A percentile compares a stretch with the other conserved stretches of the same genome.
Evolutionary conservation across 805 yeast genomes (phyloP).

Genomic region (Wickerhamiella parazyma): DNA sequence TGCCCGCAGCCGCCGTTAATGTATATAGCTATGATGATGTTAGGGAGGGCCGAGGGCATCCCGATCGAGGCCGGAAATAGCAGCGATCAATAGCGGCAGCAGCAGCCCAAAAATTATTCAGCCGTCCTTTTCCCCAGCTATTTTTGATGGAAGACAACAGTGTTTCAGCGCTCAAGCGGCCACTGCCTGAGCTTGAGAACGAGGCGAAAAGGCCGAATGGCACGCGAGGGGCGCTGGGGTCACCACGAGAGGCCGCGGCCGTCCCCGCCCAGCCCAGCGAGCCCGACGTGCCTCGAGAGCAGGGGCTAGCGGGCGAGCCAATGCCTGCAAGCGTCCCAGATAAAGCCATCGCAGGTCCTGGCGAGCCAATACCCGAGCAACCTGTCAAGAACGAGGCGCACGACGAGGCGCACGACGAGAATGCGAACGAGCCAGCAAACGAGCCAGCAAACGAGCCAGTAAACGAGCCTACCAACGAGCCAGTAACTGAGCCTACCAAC

Average conservation of each 20-base stretch:
- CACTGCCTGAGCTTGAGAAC: not conserved
- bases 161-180: constrained; percentile 1
- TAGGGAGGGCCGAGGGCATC: too few relatives aligned
- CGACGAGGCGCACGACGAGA: too few relatives aligned
- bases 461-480: not conserved
- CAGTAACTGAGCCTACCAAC: not conserved
- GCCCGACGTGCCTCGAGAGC: too few relatives aligned
- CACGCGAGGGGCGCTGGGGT: not conserved
- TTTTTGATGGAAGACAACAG: not conserved
- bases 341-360: too few relatives aligned
- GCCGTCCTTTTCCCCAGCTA: constrained; percentile 1
- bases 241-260: not conserved
- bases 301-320: too few relatives aligned
- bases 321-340: too few relatives aligned
- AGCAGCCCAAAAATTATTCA: not conserved
- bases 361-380: not conserved
- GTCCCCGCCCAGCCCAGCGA: not conserved
- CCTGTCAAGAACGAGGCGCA: not conserved
- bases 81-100: too few relatives aligned
- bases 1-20: constrained; percentile 71
- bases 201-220: not conserved
- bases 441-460: not conserved
- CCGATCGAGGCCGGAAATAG: too few relatives aligned
- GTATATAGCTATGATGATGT: constrained; percentile 5
- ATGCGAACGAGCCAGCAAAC: too few relatives aligned